Percentiles rank a stretch among this genome's conserved stretches.
These are phyloP conservation scores for Ophiosphaerella korrae DNA, from an alignment of 2,329 filamentous ascomycete genomes.

Conservation along the genomic window DNA sequence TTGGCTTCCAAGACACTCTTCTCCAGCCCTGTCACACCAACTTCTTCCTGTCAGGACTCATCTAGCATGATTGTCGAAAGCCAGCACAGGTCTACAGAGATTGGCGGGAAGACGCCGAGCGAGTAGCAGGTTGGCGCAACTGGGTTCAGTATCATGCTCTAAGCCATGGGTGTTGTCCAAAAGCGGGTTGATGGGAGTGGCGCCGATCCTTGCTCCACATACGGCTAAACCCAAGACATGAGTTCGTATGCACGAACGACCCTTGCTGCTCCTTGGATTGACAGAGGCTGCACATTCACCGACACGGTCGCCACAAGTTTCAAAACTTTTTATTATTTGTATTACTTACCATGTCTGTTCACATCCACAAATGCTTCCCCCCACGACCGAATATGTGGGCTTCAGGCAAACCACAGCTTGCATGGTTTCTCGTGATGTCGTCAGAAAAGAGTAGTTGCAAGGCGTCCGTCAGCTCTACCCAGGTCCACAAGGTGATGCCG, in stretches of 20 bases:
- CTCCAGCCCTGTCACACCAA: conserved; percentile 10
- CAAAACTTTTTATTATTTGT: conserved; percentile 12
- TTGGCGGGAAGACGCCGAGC: conserved; percentile 11
- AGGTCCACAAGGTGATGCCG: conserved; percentile 13
- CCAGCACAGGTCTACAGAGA: conserved; percentile 18
- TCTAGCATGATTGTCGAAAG: conserved; percentile 20
- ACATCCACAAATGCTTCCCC: background rate
- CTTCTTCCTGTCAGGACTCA: conserved; percentile 8
- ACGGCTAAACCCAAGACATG: conserved; percentile 31
- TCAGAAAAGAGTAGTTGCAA: conserved; percentile 12
- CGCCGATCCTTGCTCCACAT: conserved; percentile 30
- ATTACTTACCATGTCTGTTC: background rate
- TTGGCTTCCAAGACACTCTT: too few relatives aligned
- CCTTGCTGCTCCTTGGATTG: conserved; percentile 12
- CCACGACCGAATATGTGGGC: background rate
- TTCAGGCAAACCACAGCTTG: background rate
- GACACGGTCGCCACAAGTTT: conserved; percentile 11
- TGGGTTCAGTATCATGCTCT: conserved; percentile 27
- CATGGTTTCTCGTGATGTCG: conserved; percentile 12
- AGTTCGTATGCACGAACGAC: conserved; percentile 24
- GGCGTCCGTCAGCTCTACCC: conserved; percentile 2
- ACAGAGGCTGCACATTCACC: conserved; percentile 12
- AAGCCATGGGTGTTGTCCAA: conserved; percentile 21
- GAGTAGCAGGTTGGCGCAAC: conserved; percentile 22
- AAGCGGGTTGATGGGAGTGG: conserved; percentile 25